These are phyloP conservation scores for Sugiyamaella pinicola DNA, from an alignment of 1,139 yeast genomes.

Conservation along the genomic window DNA sequence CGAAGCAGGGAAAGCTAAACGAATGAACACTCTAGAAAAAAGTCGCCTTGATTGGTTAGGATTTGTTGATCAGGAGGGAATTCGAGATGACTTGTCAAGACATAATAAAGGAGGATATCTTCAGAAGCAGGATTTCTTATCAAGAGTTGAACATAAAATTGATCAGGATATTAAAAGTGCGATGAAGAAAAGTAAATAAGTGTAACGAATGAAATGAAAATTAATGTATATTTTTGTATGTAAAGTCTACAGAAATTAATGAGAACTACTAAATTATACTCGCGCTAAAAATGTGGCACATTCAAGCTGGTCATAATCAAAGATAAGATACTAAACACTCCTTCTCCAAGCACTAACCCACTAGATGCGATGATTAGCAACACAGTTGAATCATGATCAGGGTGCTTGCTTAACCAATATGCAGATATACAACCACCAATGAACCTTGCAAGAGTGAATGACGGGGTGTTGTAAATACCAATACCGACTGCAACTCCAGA, in stretches of 20 bases:
- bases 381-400: conserved; percentile 53
- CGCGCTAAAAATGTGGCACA: conserved; percentile 51
- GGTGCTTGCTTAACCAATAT: conserved; percentile 32
- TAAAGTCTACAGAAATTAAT: conserved; percentile 9
- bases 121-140: conserved; percentile 87
- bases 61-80: conserved; percentile 84
- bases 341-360: conserved; percentile 93
- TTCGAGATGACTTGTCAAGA: conserved; percentile 75
- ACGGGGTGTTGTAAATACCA: conserved; percentile 92
- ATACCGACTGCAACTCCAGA: conserved; percentile 97
- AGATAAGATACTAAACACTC: conserved; percentile 77
- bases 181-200: conserved; percentile 42
- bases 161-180: conserved; percentile 66
- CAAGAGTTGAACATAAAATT: conserved; percentile 67
- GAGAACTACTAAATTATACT: too few species aligned
- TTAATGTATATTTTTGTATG: background rate
- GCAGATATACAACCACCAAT: conserved; percentile 78
- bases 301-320: conserved; percentile 72
- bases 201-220: conserved; percentile 11
- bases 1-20: conserved; percentile 57
- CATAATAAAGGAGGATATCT: conserved; percentile 81
- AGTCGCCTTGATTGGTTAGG: conserved; percentile 94
- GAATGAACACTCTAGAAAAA: conserved; percentile 88
- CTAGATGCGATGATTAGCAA: conserved; percentile 83
- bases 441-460: conserved; percentile 90